A percentile compares a stretch with the other conserved stretches of the same genome.
phyloP scores from a whole-genome alignment of 176 grass and related monocot species.

The Neostapfia colusana region DNA sequence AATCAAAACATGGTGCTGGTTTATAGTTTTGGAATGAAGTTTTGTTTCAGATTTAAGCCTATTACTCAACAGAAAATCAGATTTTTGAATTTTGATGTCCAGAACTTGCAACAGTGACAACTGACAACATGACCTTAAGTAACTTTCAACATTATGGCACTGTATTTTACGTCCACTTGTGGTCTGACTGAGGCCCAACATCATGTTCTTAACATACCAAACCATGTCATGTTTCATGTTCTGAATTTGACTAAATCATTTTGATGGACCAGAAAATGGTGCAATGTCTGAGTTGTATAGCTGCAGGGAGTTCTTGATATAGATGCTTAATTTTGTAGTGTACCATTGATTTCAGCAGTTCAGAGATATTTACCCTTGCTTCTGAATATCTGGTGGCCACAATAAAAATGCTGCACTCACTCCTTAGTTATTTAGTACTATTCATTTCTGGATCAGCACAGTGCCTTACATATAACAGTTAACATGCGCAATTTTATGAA shows the following conservation, averaged over 20 bases:
- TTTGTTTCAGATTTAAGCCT: background rate
- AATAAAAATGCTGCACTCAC: background rate
- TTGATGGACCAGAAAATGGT: conserved; percentile 26
- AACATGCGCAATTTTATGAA: conserved; percentile 10
- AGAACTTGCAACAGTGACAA: background rate
- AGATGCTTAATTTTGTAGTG: conserved; percentile 11
- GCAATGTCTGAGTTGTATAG: conserved; percentile 21
- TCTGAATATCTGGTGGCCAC: background rate
- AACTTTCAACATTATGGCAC: background rate
- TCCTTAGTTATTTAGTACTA: background rate
- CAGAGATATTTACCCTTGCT: background rate
- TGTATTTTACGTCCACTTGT: conserved; percentile 19
- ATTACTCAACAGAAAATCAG: background rate
- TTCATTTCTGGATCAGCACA: background rate
- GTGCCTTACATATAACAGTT: background rate
- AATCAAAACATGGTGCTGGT: background rate
- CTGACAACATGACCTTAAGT: background rate
- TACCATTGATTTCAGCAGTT: conserved; percentile 15
- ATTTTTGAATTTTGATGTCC: conserved; percentile 14
- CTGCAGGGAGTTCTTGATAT: background rate
- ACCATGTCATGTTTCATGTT: conserved; percentile 22
- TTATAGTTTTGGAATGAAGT: background rate
- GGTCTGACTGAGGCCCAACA: background rate
- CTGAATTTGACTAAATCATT: background rate
- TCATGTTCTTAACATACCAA: background rate